Evolutionary conservation across 805 yeast genomes (phyloP), one percentile per base, ranked within the genome.

Genomic region (Hanseniaspora jakobsenii): DNA sequence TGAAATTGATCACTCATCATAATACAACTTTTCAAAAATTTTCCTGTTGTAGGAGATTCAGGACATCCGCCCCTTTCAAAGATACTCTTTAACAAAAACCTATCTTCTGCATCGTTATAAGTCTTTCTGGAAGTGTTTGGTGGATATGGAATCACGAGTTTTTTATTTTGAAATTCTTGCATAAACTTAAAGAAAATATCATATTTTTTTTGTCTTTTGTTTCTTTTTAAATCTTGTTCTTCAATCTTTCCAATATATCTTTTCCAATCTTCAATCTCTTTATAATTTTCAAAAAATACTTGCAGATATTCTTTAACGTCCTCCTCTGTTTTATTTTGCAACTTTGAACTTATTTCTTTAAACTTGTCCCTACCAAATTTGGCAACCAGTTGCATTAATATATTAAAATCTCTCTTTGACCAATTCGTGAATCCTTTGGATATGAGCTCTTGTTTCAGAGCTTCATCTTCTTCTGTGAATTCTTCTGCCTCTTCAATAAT

Each of bases 111-210:
- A 26, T 73, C 72, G 7, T 82, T 75, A 53, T 79, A 82, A 7
- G 80, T 69, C 52, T 86, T 64, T 54, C 81, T 80, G 10, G 91
- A 80, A 56, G 80, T 81, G 55, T 81, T 81, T n/a, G 87, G 87
- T 0, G 91, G 89, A 49, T 80, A 82, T 44, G 73, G 80, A 19
- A 82, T 76, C 3, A 61, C 62, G 59, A 82, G 61, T 34, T 78
- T 77, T 36, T 75, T 75, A 18, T 80, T 56, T 0, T 87, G 86
- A 47, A 70, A 73, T n/a, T 66, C 64, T 32, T 67, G 67, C 51
- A 81, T 62, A 8, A 78, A 61, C 40, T 64, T 66, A 17, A 29
- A 27, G 14, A 42, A 42, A 16, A 38, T 14, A 13, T 29, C 39
- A 35, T 32, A 42, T 17, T 35, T 42, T 48, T 77, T 74, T 55